phyloP scores from a whole-genome alignment of 2,329 filamentous ascomycete species.

The Aspergillus quadricinctus region DNA sequence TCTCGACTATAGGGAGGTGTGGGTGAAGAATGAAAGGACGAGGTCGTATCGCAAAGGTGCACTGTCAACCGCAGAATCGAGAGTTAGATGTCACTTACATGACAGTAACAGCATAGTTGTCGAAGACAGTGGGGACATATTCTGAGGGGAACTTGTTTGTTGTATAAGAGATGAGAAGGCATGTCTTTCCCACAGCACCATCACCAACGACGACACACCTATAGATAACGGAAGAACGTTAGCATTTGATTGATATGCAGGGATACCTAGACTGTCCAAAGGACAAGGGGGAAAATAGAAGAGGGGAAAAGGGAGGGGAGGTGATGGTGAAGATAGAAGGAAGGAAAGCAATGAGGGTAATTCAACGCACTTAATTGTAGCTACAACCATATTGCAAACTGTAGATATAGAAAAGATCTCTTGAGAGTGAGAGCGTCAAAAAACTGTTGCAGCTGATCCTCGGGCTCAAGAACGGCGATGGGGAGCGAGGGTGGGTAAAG shows the following conservation, averaged over 20 bases:
- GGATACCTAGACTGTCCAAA: neutral
- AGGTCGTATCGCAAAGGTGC: neutral
- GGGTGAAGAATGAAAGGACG: neutral
- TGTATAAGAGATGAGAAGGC: conserved; percentile 97
- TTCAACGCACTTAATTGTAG: conserved; percentile 58
- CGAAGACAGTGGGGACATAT: conserved; percentile 99
- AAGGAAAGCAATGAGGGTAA: conserved; percentile 3
- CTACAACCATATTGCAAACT: conserved; percentile 51
- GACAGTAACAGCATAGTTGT: conserved; percentile 99
- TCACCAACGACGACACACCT: conserved; percentile 99
- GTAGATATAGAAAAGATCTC: conserved; percentile 10
- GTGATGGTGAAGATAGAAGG: conserved; percentile 7
- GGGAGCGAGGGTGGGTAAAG: conserved; percentile 5
- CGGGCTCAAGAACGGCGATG: conserved; percentile 12
- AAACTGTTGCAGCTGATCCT: neutral
- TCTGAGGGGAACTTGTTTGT: conserved; percentile 99
- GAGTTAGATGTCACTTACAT: conserved; percentile 65
- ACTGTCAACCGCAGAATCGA: neutral
- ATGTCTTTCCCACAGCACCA: conserved; percentile 99
- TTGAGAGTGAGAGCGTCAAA: conserved; percentile 6
- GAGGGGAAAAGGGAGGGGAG: conserved; percentile 7
- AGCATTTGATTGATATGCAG: conserved; percentile 3
- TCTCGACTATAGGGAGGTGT: neutral
- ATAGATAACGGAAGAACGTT: conserved; percentile 14
- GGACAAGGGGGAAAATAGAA: conserved; percentile 9